phyloP scores from a whole-genome alignment of 2,329 filamentous ascomycete genomes.

The Orbilia ellipsospora region DNA sequence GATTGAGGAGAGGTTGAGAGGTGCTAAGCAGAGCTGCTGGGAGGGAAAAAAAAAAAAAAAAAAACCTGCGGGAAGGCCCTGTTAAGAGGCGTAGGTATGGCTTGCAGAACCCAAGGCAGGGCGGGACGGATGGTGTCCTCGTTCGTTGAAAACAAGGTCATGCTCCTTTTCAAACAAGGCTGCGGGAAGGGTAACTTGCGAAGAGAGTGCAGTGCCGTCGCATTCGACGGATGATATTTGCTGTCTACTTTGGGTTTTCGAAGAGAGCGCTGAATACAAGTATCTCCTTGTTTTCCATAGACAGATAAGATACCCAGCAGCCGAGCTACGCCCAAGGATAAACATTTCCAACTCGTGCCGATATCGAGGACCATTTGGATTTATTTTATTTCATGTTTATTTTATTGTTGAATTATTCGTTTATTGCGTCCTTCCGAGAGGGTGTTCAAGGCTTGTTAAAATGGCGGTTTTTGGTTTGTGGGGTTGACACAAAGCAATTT shows the following conservation, averaged over 20 bases:
- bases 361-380: too few species aligned
- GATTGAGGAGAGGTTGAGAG: conserved; percentile 5
- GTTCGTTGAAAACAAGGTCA: conserved; percentile 14
- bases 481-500: conserved; percentile 23
- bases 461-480: not conserved
- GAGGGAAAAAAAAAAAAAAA: not conserved
- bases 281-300: too few species aligned
- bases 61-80: conserved; percentile 12
- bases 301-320: too few species aligned
- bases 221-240: conserved; percentile 3
- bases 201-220: not conserved
- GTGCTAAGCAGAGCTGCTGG: not conserved
- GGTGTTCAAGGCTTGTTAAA: not conserved
- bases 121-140: conserved; percentile 15
- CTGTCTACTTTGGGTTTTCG: not conserved
- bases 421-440: not conserved
- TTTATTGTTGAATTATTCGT: not conserved
- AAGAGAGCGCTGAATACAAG: too few species aligned
- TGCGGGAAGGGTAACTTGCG: not conserved
- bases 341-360: too few species aligned
- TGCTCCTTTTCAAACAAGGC: not conserved
- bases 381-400: too few species aligned
- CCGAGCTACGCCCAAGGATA: too few species aligned
- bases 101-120: conserved; percentile 19
- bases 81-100: conserved; percentile 25